Base-by-base conservation (phyloP, 306 rosid species). In the Coriaria nepalensis region DNA sequence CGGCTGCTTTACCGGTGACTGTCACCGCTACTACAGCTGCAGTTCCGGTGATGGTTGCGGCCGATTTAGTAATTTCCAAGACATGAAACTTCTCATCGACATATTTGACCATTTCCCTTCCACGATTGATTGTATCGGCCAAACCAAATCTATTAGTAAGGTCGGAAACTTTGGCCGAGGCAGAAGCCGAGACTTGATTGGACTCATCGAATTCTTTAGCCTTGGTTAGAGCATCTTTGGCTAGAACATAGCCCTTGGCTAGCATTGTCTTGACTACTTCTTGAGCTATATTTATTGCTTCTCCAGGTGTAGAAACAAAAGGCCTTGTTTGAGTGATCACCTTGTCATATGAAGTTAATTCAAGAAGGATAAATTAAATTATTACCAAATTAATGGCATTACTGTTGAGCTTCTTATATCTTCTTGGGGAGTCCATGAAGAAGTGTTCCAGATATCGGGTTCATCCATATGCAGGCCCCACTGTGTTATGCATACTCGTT, bases 121-220 rank as follows among this genome's bases (percentile, higher is more conserved):
- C 73, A 5, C 75, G 65, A 62, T 77, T 42, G 38, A 88, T 84
- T 10, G 65, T 64, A 35, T 84, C 84, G 0, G 97, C 84, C 65
- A 88, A 65, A 12, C 97, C 95, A 29, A 84, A 70, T 43, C 74
- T 72, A 15, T 73, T 49, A 76, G 95, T 73, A 40, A 90, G 70
- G 64, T 85, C 85, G 0, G 47, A 71, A 52, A 90, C 71, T 65
- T 75, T 90, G 60, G 87, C 68, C 59, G 85, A 78, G 13, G 98
- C 95, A 5, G 73, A 51, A 6, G 95, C 82, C 45, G 98, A 77
- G 59, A 81, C 81, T 37, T 33, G 68, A 42, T 56, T 62, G 10
- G 92, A 85, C 60, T 90, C 94, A 10, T 90, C 98, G 47, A 85
- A 74, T 14, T 75, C 72, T 73, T 77, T 90, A 44, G 95, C 98